Percentiles rank a stretch among this genome's conserved stretches.
phyloP scores from a whole-genome alignment of 495 filamentous ascomycete species.

The Arthonia radiata region DNA sequence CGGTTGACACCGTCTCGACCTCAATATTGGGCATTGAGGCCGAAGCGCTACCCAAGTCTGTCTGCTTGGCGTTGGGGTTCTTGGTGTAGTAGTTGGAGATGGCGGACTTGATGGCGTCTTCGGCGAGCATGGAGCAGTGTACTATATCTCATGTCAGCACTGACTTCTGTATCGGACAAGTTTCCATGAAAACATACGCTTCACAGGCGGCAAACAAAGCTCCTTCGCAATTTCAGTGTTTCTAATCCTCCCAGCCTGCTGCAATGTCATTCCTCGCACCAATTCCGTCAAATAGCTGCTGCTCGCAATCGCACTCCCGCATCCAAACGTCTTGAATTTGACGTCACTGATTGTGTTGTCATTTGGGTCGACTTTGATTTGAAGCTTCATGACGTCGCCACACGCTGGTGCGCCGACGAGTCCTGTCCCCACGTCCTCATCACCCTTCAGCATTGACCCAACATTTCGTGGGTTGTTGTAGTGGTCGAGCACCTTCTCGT shows the following conservation, averaged over 20 bases:
- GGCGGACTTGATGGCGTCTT: slow-evolving; percentile 98
- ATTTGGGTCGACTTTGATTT: slow-evolving; percentile 84
- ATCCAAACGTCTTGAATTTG: slow-evolving; percentile 97
- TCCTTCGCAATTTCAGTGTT: slow-evolving; percentile 98
- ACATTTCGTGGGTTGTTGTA: slow-evolving; percentile 87
- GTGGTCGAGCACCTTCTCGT: slow-evolving; percentile 91
- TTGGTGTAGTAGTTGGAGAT: slow-evolving; percentile 96
- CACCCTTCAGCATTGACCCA: slow-evolving; percentile 69
- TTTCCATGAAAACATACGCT: slow-evolving; percentile 31
- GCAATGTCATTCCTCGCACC: slow-evolving; percentile 85
- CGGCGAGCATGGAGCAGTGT: slow-evolving; percentile 97
- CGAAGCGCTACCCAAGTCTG: slow-evolving; percentile 48
- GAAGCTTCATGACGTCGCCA: slow-evolving; percentile 96
- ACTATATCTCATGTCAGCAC: slow-evolving; percentile 22
- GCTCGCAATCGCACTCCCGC: slow-evolving; percentile 81
- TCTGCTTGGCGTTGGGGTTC: slow-evolving; percentile 50
- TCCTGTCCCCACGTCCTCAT: slow-evolving; percentile 78
- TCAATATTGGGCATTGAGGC: slow-evolving; percentile 25
- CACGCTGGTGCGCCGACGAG: slow-evolving; percentile 82
- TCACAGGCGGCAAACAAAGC: slow-evolving; percentile 82
- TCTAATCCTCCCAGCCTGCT: slow-evolving; percentile 69
- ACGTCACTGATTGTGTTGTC: slow-evolving; percentile 81
- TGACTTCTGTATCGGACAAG: slow-evolving; percentile 2
- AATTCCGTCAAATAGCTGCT: slow-evolving; percentile 80
- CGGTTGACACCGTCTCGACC: slow-evolving; percentile 14